These are phyloP conservation scores for Cajanus cajan DNA, from an alignment of 306 rosid species.

Conservation along the genomic window DNA sequence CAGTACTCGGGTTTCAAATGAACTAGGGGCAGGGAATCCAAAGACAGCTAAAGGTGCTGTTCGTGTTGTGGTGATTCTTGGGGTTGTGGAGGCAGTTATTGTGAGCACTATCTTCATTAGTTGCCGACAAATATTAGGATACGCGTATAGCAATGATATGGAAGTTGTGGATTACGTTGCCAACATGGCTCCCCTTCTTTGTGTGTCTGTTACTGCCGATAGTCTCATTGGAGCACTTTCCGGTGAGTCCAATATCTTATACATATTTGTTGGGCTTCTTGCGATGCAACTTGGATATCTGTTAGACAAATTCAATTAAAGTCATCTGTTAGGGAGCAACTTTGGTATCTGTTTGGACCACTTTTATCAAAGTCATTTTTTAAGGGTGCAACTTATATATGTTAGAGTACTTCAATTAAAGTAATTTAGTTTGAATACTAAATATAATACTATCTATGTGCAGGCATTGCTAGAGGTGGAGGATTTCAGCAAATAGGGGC, in stretches of 20 bases:
- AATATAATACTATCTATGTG: background rate
- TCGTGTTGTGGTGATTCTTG: conserved; percentile 41
- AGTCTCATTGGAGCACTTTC: conserved; percentile 44
- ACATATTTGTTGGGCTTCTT: too few species aligned
- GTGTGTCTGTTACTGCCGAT: conserved; percentile 48
- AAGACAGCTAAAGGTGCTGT: conserved; percentile 47
- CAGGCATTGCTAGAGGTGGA: conserved; percentile 50
- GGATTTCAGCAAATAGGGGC: conserved; percentile 51
- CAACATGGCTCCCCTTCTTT: conserved; percentile 54
- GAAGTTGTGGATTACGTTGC: conserved; percentile 48
- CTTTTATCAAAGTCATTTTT: too few species aligned
- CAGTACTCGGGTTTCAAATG: conserved; percentile 75
- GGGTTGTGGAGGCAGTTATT: conserved; percentile 41
- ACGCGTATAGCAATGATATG: conserved; percentile 57
- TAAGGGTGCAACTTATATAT: too few species aligned
- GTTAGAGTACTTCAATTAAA: too few species aligned
- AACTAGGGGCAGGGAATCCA: conserved; percentile 65
- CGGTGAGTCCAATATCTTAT: conserved; percentile 23
- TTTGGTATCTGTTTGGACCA: too few species aligned
- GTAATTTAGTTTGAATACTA: too few species aligned
- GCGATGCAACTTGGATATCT: too few species aligned
- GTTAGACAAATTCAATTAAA: too few species aligned
- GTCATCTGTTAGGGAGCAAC: too few species aligned
- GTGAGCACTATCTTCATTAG: conserved; percentile 43
- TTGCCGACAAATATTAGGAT: conserved; percentile 42